These are phyloP conservation scores for Cladosporium cucumerinum DNA, from an alignment of 2,329 filamentous ascomycete species.

Conservation along the genomic window DNA sequence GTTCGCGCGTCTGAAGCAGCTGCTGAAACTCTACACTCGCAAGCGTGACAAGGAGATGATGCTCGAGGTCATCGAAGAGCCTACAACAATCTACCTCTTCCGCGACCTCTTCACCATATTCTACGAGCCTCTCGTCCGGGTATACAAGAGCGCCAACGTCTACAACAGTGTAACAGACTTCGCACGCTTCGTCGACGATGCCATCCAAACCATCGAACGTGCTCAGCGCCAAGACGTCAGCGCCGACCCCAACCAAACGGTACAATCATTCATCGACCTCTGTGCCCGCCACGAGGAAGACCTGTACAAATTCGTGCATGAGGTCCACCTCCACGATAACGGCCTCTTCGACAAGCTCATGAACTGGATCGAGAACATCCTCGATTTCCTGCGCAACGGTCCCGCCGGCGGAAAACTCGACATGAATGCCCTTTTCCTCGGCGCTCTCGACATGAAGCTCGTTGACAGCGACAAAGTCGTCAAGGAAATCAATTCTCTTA, in stretches of 20 bases:
- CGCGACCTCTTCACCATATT: constrained; percentile 97
- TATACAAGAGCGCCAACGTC: constrained; percentile 98
- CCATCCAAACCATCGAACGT: constrained; percentile 73
- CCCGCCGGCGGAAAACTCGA: constrained; percentile 80
- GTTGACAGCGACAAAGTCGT: constrained; percentile 72
- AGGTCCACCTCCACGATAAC: constrained; percentile 95
- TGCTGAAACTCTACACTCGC: constrained; percentile 85
- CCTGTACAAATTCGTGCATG: constrained; percentile 98
- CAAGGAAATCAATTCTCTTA: constrained; percentile 77
- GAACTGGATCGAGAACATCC: constrained; percentile 93
- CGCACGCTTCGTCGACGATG: constrained; percentile 86
- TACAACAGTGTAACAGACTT: constrained; percentile 98
- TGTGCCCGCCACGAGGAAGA: constrained; percentile 93
- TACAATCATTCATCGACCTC: constrained; percentile 95
- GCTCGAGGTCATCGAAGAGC: constrained; percentile 90
- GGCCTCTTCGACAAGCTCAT: constrained; percentile 94
- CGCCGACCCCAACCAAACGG: constrained; percentile 95
- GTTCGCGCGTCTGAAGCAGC: constrained; percentile 91
- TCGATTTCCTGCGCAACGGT: constrained; percentile 86
- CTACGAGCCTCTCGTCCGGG: constrained; percentile 92
- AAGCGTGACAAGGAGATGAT: constrained; percentile 97
- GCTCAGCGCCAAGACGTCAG: constrained; percentile 75
- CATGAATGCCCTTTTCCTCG: constrained; percentile 89
- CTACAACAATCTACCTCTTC: constrained; percentile 94
- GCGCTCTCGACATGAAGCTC: constrained; percentile 63